These are phyloP conservation scores for Magnaporthales sp. DNA, from an alignment of 2,329 filamentous ascomycete species.

Conservation along the genomic window DNA sequence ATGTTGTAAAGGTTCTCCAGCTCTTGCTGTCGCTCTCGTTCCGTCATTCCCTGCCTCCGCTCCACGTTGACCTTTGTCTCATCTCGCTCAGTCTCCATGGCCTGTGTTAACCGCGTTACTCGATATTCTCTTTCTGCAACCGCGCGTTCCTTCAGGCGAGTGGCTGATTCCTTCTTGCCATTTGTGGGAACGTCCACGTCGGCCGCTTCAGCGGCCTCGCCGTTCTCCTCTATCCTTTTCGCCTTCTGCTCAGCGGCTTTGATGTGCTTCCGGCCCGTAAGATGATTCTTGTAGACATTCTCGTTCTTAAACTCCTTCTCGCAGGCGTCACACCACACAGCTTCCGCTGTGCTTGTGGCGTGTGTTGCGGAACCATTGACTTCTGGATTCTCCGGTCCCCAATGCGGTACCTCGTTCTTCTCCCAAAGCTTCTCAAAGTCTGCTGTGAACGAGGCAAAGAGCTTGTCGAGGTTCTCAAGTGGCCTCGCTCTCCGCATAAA, in stretches of 20 bases:
- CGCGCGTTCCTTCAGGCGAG: slow-evolving; percentile 73
- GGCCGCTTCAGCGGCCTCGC: slow-evolving; percentile 9
- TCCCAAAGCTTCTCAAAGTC: slow-evolving; percentile 83
- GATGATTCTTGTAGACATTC: slow-evolving; percentile 85
- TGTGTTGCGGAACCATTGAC: slow-evolving; percentile 19
- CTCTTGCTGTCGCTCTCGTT: slow-evolving; percentile 89
- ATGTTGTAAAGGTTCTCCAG: slow-evolving; percentile 70
- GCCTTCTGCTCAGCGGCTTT: slow-evolving; percentile 65
- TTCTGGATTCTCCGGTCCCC: slow-evolving; percentile 50
- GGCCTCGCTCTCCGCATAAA: slow-evolving; percentile 82
- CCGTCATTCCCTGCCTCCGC: slow-evolving; percentile 94
- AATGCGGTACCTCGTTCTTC: slow-evolving; percentile 69
- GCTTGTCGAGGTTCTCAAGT: slow-evolving; percentile 73
- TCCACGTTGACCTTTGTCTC: slow-evolving; percentile 94
- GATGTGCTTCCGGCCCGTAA: slow-evolving; percentile 87
- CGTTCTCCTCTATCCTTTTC: slow-evolving; percentile 27
- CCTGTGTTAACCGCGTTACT: slow-evolving; percentile 67
- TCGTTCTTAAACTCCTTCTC: slow-evolving; percentile 93
- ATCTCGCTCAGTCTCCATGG: slow-evolving; percentile 79
- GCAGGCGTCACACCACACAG: slow-evolving; percentile 84
- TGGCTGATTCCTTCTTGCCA: slow-evolving; percentile 25
- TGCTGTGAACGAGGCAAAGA: slow-evolving; percentile 66
- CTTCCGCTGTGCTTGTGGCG: slow-evolving; percentile 39
- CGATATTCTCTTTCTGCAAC: slow-evolving; percentile 84
- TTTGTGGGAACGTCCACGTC: slow-evolving; percentile 15